A percentile compares a stretch with the other conserved stretches of the same genome.
These are phyloP conservation scores for Cicer chorassanicum DNA, from an alignment of 306 rosid genomes.

Conservation along the genomic window DNA sequence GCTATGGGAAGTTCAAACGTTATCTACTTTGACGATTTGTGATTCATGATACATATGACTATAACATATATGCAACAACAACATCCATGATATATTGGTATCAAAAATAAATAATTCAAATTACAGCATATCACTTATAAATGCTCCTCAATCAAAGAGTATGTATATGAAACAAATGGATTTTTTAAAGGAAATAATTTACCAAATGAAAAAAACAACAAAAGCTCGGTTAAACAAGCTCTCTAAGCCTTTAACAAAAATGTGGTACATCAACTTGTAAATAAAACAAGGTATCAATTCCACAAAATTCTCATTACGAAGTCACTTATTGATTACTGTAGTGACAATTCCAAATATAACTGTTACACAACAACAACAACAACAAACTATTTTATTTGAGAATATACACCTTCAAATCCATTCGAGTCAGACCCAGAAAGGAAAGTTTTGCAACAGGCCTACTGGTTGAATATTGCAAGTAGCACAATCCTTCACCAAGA, in stretches of 20 bases:
- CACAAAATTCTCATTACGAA: background rate
- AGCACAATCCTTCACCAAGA: constrained; percentile 21
- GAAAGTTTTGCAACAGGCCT: constrained; percentile 15
- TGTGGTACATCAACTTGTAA: background rate
- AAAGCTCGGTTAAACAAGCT: background rate
- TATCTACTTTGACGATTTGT: too few relatives aligned
- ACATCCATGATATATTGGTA: too few relatives aligned
- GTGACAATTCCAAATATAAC: constrained; percentile 17
- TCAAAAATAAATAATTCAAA: too few relatives aligned
- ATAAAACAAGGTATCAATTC: background rate
- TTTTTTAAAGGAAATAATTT: too few relatives aligned
- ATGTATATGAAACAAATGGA: too few relatives aligned
- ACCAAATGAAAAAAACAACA: background rate
- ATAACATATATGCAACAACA: too few relatives aligned
- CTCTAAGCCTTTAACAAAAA: background rate
- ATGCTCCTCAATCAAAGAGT: too few relatives aligned
- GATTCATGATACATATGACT: too few relatives aligned
- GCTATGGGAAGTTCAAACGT: too few relatives aligned
- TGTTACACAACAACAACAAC: background rate
- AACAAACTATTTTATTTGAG: constrained; percentile 11
- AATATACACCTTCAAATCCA: constrained; percentile 34
- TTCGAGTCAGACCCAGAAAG: constrained; percentile 9
- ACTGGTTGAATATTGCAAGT: constrained; percentile 20
- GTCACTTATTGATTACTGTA: constrained; percentile 7
- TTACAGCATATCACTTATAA: too few relatives aligned